Conservation (phyloP, 2,329 filamentous ascomycete genomes). For the Seiridium cupressi region DNA sequence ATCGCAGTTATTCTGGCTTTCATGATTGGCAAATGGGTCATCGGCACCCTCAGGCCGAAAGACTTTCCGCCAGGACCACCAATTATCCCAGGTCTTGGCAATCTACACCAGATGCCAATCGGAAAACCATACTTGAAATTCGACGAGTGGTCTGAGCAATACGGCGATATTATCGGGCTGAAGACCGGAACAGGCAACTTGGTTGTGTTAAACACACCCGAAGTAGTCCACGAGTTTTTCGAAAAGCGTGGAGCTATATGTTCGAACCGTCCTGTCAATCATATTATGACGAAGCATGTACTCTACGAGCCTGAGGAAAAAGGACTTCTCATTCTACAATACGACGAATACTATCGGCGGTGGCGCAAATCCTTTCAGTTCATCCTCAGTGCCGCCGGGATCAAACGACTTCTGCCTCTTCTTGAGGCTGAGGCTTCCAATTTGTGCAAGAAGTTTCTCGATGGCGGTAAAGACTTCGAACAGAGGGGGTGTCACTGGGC, state of each 20-base stretch:
- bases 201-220: conserved; percentile 3
- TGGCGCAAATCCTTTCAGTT: conserved; percentile 9
- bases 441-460: conserved; percentile 3
- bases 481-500: conserved; percentile 1
- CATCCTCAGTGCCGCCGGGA: conserved; percentile 3
- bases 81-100: conserved; percentile 5
- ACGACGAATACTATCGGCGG: conserved; percentile 9
- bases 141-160: conserved; percentile 3
- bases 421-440: conserved; percentile 9
- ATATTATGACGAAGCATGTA: conserved; percentile 7
- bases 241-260: conserved; percentile 7
- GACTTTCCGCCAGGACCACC: conserved; percentile 8
- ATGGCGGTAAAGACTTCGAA: not conserved
- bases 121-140: conserved; percentile 4
- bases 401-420: conserved; percentile 6
- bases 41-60: conserved; percentile 1
- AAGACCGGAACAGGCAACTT: conserved; percentile 5
- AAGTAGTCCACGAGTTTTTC: conserved; percentile 2
- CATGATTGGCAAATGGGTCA: not conserved
- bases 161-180: conserved; percentile 7
- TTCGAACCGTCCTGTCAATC: conserved; percentile 6
- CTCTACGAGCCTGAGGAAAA: conserved; percentile 5
- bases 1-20: not conserved
- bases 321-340: conserved; percentile 5
- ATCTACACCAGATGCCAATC: conserved; percentile 7